A percentile compares a stretch with the other conserved stretches of the same genome.
Evolutionary conservation across 2,329 filamentous ascomycete species (phyloP).

Genomic region (Hypoxylon sp.): DNA sequence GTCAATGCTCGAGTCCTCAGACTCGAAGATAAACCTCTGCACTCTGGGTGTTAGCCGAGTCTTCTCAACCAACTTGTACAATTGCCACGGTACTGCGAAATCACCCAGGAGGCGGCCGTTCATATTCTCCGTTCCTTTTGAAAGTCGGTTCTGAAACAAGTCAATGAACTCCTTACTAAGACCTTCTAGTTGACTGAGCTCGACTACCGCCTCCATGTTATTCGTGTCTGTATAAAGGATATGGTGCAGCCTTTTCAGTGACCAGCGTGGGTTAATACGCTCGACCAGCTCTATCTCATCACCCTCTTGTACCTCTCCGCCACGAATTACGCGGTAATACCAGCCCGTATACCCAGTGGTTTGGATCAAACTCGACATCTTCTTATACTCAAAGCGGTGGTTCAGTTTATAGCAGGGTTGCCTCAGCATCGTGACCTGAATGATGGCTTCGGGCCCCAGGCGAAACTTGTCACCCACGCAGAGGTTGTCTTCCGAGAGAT

Average conservation of each 20-base stretch:
- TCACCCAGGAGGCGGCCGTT: slow-evolving; percentile 42
- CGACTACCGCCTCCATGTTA: slow-evolving; percentile 63
- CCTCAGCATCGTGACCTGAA: slow-evolving; percentile 71
- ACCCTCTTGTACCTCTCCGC: slow-evolving; percentile 66
- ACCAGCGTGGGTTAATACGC: slow-evolving; percentile 69
- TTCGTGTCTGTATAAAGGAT: slow-evolving; percentile 67
- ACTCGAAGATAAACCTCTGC: slow-evolving; percentile 64
- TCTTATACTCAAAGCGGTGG: slow-evolving; percentile 72
- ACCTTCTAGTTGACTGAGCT: slow-evolving; percentile 63
- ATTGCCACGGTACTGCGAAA: slow-evolving; percentile 56
- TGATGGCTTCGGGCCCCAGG: slow-evolving; percentile 59
- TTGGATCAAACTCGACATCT: slow-evolving; percentile 70
- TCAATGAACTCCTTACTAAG: slow-evolving; percentile 61
- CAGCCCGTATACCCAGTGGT: slow-evolving; percentile 70
- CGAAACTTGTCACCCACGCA: slow-evolving; percentile 74
- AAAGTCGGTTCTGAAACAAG: slow-evolving; percentile 64
- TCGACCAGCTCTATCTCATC: slow-evolving; percentile 67
- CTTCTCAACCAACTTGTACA: slow-evolving; percentile 63
- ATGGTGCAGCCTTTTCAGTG: slow-evolving; percentile 70
- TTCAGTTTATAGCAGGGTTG: slow-evolving; percentile 77
- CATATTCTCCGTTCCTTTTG: slow-evolving; percentile 56
- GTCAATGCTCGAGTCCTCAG: slow-evolving; percentile 53
- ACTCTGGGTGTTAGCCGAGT: slow-evolving; percentile 63
- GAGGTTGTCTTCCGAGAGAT: slow-evolving; percentile 71
- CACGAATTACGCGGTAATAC: slow-evolving; percentile 71